Conservation (phyloP, 2,329 filamentous ascomycete species). For the Graphilbum sp. region DNA sequence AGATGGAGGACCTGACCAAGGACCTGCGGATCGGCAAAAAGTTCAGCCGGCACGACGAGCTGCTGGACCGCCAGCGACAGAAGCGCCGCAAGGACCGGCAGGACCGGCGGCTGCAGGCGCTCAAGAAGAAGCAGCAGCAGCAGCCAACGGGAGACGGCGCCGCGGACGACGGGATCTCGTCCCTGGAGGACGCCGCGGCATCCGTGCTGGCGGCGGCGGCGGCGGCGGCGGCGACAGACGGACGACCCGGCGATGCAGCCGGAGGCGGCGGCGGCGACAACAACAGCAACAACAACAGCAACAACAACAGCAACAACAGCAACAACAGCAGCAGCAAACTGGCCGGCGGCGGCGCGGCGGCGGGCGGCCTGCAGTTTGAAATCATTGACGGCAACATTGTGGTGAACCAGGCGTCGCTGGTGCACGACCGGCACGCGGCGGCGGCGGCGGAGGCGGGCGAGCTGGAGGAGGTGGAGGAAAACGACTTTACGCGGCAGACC, state of each 20-base stretch:
- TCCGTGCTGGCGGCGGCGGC: conserved; percentile 5
- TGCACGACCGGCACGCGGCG: conserved; percentile 51
- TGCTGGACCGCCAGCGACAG: conserved; percentile 48
- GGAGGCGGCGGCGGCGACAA: no score
- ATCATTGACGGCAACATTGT: conserved; percentile 59
- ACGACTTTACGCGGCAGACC: conserved; percentile 58
- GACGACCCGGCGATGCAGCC: no score
- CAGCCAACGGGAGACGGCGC: conserved; percentile 5
- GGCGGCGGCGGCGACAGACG: no score
- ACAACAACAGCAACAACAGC: no score
- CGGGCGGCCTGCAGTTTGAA: conserved; percentile 37
- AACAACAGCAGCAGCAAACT: neutral
- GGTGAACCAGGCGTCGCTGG: conserved; percentile 49
- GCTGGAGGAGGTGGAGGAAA: conserved; percentile 54
- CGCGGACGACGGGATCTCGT: conserved; percentile 5
- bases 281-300: neutral
- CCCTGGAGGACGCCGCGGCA: conserved; percentile 2
- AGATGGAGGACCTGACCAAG: conserved; percentile 56
- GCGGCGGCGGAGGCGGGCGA: conserved; percentile 34
- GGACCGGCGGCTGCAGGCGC: conserved; percentile 18
- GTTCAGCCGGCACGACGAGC: conserved; percentile 57
- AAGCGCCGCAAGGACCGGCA: conserved; percentile 15
- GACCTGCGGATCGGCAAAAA: conserved; percentile 58
- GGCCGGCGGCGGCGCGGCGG: conserved; percentile 4
- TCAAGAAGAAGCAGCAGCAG: conserved; percentile 13